Conservation (phyloP, 371 early-diverging fungal species). For the Rhizopus delemar region DNA sequence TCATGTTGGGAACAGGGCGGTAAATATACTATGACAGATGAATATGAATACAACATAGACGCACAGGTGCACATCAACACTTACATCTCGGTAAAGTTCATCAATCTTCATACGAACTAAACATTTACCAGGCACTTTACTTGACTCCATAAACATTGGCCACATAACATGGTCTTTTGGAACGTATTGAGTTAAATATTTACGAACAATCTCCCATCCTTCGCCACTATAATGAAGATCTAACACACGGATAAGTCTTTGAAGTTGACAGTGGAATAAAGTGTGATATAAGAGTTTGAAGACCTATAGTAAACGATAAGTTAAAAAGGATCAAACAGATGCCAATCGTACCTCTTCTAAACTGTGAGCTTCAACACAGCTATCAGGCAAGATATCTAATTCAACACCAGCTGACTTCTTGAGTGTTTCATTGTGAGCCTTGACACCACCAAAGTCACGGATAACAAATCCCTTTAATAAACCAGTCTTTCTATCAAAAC, state of each 20-base stretch:
- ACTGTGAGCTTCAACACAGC: slow-evolving; percentile 56
- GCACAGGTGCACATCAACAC: slow-evolving; percentile 9
- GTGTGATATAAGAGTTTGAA: slow-evolving; percentile 71
- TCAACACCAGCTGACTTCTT: slow-evolving; percentile 41
- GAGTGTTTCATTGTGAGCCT: slow-evolving; percentile 61
- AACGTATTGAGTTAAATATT: slow-evolving; percentile 47
- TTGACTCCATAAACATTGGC: slow-evolving; percentile 48
- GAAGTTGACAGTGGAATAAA: slow-evolving; percentile 66
- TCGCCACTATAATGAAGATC: slow-evolving; percentile 63
- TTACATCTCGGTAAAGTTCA: slow-evolving; percentile 69
- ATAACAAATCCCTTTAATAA: slow-evolving; percentile 65
- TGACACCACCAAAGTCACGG: slow-evolving; percentile 79
- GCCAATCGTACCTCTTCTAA: slow-evolving; percentile 45
- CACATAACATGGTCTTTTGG: slow-evolving; percentile 52
- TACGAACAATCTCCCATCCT: slow-evolving; percentile 67
- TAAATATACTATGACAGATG: slow-evolving; percentile 54
- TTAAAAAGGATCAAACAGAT: no score
- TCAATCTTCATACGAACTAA: slow-evolving; percentile 72
- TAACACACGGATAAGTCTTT: slow-evolving; percentile 69
- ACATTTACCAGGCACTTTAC: slow-evolving; percentile 58
- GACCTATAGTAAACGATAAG: slow-evolving; percentile 24
- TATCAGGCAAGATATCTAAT: slow-evolving; percentile 61
- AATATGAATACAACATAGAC: slow-evolving; percentile 1
- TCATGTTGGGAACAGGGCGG: slow-evolving; percentile 63
- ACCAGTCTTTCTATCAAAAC: slow-evolving; percentile 60